Percentiles rank a stretch among this genome's conserved stretches.
These are phyloP conservation scores for Cryptosporidium tyzzeri DNA, from an alignment of 169 alveolate genomes.

Conservation along the genomic window DNA sequence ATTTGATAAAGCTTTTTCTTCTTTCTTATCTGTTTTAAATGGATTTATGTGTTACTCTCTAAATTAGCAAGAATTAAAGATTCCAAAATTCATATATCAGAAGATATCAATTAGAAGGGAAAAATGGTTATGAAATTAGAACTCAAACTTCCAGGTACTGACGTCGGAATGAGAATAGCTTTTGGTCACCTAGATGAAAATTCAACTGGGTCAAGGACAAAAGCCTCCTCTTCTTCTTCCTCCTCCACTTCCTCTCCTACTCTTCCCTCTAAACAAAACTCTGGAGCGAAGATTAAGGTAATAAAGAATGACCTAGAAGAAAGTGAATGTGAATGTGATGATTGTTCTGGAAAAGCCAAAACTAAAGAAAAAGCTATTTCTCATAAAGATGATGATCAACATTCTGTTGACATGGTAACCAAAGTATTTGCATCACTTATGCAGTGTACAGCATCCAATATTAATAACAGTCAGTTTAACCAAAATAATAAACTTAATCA, in stretches of 20 bases:
- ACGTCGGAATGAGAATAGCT: slow-evolving; percentile 54
- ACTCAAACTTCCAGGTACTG: slow-evolving; percentile 66
- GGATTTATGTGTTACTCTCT: background rate
- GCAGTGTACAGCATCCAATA: slow-evolving; percentile 68
- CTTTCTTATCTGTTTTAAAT: background rate
- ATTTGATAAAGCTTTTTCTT: background rate
- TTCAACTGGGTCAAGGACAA: background rate
- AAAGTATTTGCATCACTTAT: slow-evolving; percentile 58
- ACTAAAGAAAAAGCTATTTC: background rate
- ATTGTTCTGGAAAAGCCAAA: slow-evolving; percentile 2
- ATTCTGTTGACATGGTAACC: slow-evolving; percentile 50
- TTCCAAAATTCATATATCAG: background rate
- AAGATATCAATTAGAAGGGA: no score
- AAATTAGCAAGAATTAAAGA: background rate
- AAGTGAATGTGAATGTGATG: slow-evolving; percentile 50
- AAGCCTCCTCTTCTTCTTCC: background rate
- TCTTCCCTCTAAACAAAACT: background rate
- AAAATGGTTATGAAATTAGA: slow-evolving; percentile 46
- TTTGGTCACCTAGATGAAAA: slow-evolving; percentile 35
- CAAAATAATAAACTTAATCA: background rate
- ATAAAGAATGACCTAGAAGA: slow-evolving; percentile 23
- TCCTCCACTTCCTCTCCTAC: background rate
- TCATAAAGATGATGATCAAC: background rate
- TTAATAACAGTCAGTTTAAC: background rate
- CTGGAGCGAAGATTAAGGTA: background rate